A percentile compares a stretch with the other conserved stretches of the same genome.
phyloP scores from a whole-genome alignment of 2,329 filamentous ascomycete genomes.

The Talaromyces albobiverticillius region DNA sequence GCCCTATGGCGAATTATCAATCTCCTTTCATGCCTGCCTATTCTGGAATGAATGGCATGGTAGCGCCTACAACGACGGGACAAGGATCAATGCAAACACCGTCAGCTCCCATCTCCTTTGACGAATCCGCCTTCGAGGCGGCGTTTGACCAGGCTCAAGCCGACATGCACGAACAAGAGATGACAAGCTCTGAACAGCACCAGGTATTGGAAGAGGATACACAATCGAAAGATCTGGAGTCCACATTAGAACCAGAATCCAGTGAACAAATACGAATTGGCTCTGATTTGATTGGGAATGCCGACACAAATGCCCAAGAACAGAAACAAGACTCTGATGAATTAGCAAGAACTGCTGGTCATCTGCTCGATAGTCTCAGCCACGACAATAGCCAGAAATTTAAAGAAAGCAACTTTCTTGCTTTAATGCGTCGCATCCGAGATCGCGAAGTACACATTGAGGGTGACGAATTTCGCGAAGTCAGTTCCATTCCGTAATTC shows the following conservation, averaged over 20 bases:
- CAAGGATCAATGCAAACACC: conserved; percentile 26
- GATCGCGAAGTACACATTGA: conserved; percentile 70
- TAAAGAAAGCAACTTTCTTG: conserved; percentile 71
- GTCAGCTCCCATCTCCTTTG: conserved; percentile 29
- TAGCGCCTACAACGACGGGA: conserved; percentile 22
- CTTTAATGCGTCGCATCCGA: conserved; percentile 72
- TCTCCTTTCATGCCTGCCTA: conserved; percentile 27
- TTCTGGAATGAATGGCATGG: conserved; percentile 22
- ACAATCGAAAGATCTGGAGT: neutral
- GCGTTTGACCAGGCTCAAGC: conserved; percentile 42
- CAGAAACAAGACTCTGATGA: conserved; percentile 58
- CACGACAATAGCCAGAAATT: conserved; percentile 72
- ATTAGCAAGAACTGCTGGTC: conserved; percentile 67
- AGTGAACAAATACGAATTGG: conserved; percentile 37
- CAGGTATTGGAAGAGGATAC: conserved; percentile 11
- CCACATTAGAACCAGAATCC: conserved; percentile 13
- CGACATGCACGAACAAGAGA: conserved; percentile 33
- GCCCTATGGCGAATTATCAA: conserved; percentile 25
- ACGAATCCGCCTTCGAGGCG: conserved; percentile 46
- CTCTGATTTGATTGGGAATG: conserved; percentile 40
- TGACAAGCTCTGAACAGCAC: conserved; percentile 13
- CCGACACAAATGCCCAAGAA: conserved; percentile 30
- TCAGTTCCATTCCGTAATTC: conserved; percentile 44
- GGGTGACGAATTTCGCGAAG: conserved; percentile 57
- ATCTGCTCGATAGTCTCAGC: conserved; percentile 66